Evolutionary conservation across 1,284 basidiomycete genomes (phyloP).

Genomic region (Wallemia ichthyophaga): DNA sequence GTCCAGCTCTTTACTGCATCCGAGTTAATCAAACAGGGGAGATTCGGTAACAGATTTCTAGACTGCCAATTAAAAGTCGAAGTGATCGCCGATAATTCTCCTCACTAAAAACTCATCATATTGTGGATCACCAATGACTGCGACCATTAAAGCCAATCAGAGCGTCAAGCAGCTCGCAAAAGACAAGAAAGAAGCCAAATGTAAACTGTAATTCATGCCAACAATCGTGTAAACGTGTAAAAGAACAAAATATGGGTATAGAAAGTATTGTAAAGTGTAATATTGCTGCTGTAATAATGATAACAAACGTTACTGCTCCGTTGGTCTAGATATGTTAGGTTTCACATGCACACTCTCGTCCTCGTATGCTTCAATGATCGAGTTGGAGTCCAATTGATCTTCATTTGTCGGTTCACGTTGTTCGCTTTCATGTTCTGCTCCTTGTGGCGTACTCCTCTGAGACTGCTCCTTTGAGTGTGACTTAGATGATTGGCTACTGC

Average conservation of each 20-base stretch:
- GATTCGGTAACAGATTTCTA: background rate
- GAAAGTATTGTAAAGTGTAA: background rate
- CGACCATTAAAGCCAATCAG: background rate
- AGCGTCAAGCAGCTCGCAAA: background rate
- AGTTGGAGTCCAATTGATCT: background rate
- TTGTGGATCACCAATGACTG: background rate
- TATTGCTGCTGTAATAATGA: background rate
- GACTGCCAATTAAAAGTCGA: no score
- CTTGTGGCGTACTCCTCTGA: background rate
- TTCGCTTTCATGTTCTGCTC: background rate
- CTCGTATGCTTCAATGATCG: background rate
- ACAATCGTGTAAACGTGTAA: no score
- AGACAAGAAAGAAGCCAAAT: background rate
- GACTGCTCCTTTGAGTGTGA: background rate
- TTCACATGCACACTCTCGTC: background rate
- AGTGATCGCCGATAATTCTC: no score
- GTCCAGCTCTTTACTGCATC: background rate
- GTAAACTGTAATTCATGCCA: no score
- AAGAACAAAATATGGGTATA: background rate
- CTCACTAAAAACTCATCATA: background rate
- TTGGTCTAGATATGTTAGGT: background rate
- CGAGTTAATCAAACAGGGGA: background rate
- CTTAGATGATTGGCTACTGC: background rate
- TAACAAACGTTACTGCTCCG: no score
- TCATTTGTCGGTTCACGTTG: background rate